Percentiles rank a stretch among this genome's conserved stretches.
Evolutionary conservation across 2,329 filamentous ascomycete species (phyloP).

Genomic region (Stachybotrys chartarum): DNA sequence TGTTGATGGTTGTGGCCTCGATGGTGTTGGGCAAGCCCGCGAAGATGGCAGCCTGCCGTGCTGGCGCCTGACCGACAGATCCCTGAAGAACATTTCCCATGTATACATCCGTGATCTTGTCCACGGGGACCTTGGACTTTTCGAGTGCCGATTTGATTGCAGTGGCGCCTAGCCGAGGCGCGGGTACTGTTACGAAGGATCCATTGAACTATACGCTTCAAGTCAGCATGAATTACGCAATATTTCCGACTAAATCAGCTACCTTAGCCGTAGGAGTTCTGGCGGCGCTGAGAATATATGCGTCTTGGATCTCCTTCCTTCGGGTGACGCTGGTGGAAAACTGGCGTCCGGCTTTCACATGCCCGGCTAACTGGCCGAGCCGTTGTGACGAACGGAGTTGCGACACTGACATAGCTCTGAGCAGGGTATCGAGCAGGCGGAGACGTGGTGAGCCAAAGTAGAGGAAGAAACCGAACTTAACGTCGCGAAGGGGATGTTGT

Average conservation of each 20-base stretch:
- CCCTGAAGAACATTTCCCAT: slow-evolving; percentile 94
- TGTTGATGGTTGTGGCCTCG: slow-evolving; percentile 92
- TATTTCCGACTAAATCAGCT: slow-evolving; percentile 5
- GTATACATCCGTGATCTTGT: slow-evolving; percentile 85
- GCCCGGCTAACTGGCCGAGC: slow-evolving; percentile 27
- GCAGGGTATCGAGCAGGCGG: too few relatives aligned
- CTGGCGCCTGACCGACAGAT: slow-evolving; percentile 80
- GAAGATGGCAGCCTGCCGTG: slow-evolving; percentile 83
- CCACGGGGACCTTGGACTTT: slow-evolving; percentile 75
- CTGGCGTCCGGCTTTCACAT: slow-evolving; percentile 32
- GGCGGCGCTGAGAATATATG: slow-evolving; percentile 86
- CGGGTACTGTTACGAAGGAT: slow-evolving; percentile 73
- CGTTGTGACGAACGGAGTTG: slow-evolving; percentile 27
- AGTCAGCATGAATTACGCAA: not conserved
- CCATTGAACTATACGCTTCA: slow-evolving; percentile 72
- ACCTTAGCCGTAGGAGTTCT: slow-evolving; percentile 89
- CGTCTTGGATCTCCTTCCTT: slow-evolving; percentile 71
- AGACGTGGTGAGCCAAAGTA: too few relatives aligned
- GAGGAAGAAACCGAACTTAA: too few relatives aligned
- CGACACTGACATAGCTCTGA: slow-evolving; percentile 17
- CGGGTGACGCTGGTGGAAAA: slow-evolving; percentile 39
- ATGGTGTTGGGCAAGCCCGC: slow-evolving; percentile 74
- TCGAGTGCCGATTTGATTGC: slow-evolving; percentile 88
- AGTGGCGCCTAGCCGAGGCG: slow-evolving; percentile 79
- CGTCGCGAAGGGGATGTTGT: not conserved